A percentile compares a stretch with the other conserved stretches of the same genome.
These are phyloP conservation scores for Scytalidium sp. DNA, from an alignment of 2,329 filamentous ascomycete species.

Conservation along the genomic window DNA sequence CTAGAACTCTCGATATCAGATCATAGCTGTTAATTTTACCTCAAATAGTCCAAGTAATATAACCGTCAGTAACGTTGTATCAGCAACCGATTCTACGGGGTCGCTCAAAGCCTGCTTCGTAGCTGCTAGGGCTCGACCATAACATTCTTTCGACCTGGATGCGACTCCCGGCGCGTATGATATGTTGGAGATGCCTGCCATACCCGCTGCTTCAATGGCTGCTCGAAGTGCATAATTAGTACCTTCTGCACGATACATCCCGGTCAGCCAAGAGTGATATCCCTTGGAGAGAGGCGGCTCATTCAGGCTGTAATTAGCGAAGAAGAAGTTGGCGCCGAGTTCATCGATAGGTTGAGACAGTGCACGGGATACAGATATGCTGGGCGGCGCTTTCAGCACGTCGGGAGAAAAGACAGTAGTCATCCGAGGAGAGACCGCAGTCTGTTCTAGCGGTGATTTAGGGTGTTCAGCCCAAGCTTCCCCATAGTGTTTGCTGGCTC, in stretches of 20 bases:
- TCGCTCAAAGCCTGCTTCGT: conserved; percentile 13
- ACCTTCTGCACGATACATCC: conserved; percentile 9
- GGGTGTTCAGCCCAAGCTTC: not conserved
- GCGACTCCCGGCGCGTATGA: conserved; percentile 15
- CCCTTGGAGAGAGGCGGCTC: conserved; percentile 16
- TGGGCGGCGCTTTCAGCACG: too few species aligned
- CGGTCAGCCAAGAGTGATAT: conserved; percentile 16
- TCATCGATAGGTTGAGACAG: conserved; percentile 12
- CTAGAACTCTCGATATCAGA: not conserved
- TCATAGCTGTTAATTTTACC: conserved; percentile 4
- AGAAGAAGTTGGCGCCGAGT: conserved; percentile 21
- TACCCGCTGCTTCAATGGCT: conserved; percentile 23
- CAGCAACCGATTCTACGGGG: conserved; percentile 9
- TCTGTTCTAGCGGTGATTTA: not conserved
- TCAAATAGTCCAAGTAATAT: conserved; percentile 23
- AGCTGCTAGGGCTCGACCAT: conserved; percentile 14
- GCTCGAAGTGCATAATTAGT: conserved; percentile 8
- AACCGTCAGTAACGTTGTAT: conserved; percentile 22
- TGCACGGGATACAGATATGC: conserved; percentile 2
- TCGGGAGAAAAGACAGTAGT: too few species aligned
- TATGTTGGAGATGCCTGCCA: conserved; percentile 24
- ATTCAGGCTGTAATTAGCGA: conserved; percentile 18
- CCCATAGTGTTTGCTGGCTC: not conserved
- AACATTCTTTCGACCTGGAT: conserved; percentile 14
- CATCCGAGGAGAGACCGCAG: too few species aligned